phyloP scores from a whole-genome alignment of 2,329 filamentous ascomycete genomes.

The Cladosporium oxysporum region DNA sequence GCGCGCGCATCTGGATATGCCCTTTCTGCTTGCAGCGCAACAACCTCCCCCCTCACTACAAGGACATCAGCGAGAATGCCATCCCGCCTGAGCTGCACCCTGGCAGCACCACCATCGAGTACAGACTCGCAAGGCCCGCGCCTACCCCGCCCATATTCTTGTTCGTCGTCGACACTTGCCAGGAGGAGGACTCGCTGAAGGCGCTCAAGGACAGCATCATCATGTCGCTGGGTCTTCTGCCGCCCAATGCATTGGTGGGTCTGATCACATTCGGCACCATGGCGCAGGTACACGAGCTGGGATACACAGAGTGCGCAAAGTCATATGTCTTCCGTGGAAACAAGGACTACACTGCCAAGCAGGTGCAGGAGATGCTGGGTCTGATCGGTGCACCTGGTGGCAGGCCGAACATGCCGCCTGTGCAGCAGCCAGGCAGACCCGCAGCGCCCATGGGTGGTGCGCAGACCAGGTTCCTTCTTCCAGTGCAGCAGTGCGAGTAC shows the following conservation, averaged over 20 bases:
- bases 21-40: slow-evolving; percentile 86
- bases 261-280: slow-evolving; percentile 91
- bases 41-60: slow-evolving; percentile 80
- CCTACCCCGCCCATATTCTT: slow-evolving; percentile 84
- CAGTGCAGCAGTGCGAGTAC: slow-evolving; percentile 94
- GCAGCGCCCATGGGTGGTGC: slow-evolving; percentile 71
- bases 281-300: slow-evolving; percentile 96
- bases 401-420: slow-evolving; percentile 69
- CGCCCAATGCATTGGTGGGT: slow-evolving; percentile 78
- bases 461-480: slow-evolving; percentile 85
- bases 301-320: slow-evolving; percentile 96
- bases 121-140: slow-evolving; percentile 76
- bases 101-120: slow-evolving; percentile 86
- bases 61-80: slow-evolving; percentile 80
- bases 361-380: slow-evolving; percentile 99
- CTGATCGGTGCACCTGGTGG: slow-evolving; percentile 66
- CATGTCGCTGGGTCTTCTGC: slow-evolving; percentile 79
- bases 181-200: slow-evolving; percentile 82
- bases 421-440: slow-evolving; percentile 68
- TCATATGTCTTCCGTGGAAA: slow-evolving; percentile 97
- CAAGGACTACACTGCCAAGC: slow-evolving; percentile 97
- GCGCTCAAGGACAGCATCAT: slow-evolving; percentile 84
- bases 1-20: slow-evolving; percentile 83
- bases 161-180: slow-evolving; percentile 85
- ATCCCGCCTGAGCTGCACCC: slow-evolving; percentile 83